These are phyloP conservation scores for Trichocladium uniseriatum DNA, from an alignment of 495 filamentous ascomycete genomes.

Conservation along the genomic window DNA sequence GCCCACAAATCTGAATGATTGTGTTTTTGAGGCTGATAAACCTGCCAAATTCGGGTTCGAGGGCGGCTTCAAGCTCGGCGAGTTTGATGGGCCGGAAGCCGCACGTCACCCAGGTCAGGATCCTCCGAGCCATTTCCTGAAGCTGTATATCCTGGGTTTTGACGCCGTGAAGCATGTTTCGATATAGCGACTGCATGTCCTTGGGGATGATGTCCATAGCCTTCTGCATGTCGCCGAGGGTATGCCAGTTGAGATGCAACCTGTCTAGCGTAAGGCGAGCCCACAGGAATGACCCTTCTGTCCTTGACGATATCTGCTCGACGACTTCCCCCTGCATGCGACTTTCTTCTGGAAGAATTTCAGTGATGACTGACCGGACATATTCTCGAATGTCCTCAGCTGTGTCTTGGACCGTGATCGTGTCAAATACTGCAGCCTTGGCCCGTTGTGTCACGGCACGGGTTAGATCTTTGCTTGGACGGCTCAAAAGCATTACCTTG, in stretches of 20 bases:
- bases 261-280: neutral
- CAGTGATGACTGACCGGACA: neutral
- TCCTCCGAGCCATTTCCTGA: neutral
- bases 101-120: neutral
- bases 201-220: neutral
- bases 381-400: neutral
- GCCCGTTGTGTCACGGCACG: neutral
- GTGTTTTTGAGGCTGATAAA: slow-evolving; percentile 1
- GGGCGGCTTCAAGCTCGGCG: neutral
- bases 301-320: neutral
- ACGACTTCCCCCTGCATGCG: neutral
- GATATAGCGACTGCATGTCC: neutral
- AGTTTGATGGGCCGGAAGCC: neutral
- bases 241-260: neutral
- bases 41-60: neutral
- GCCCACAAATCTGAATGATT: neutral
- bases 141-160: neutral
- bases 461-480: neutral
- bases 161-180: neutral
- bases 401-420: neutral
- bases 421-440: neutral
- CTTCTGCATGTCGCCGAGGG: neutral
- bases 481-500: neutral
- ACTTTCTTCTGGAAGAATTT: neutral
- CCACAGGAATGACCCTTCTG: slow-evolving; percentile 1